Evolutionary conservation across 352 stramenopile genomes (phyloP).

Genomic region (Aphanomyces stellatus): DNA sequence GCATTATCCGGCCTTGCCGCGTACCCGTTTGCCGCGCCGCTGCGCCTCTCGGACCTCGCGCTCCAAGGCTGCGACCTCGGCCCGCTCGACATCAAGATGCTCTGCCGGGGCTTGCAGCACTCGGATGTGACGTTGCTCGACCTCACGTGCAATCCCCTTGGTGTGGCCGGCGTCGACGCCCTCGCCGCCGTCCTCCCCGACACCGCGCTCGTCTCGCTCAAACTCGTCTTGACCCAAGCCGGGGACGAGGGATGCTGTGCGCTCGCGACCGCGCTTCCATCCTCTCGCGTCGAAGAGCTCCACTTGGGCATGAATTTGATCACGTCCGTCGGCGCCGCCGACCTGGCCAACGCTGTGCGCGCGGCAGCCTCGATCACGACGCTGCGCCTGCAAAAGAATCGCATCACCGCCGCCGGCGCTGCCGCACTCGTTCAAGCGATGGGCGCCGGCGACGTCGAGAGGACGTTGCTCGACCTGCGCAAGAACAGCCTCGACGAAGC

Average conservation of each 20-base stretch:
- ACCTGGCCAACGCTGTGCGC: not conserved
- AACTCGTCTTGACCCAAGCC: not conserved
- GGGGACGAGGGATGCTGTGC: not conserved
- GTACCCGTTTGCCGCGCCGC: not conserved
- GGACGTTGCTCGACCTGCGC: not conserved
- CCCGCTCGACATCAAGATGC: not conserved
- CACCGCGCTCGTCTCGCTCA: not conserved
- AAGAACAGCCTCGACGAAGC: not conserved
- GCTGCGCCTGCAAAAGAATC: not conserved
- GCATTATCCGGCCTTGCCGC: not conserved
- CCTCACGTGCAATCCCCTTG: not conserved
- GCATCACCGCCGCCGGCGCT: not conserved
- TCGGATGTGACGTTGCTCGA: not conserved
- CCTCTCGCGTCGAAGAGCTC: not conserved
- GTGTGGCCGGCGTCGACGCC: not conserved
- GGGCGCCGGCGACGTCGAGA: not conserved
- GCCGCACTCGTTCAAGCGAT: not conserved
- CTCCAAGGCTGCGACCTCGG: not conserved
- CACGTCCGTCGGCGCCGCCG: not conserved
- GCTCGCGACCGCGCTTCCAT: not conserved
- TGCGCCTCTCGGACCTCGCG: not conserved
- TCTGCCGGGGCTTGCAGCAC: not conserved
- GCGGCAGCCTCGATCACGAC: not conserved
- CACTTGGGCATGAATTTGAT: not conserved
- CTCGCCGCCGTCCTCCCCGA: not conserved